Conservation (phyloP, 2,329 filamentous ascomycete genomes). For the Fusarium armeniacum region DNA sequence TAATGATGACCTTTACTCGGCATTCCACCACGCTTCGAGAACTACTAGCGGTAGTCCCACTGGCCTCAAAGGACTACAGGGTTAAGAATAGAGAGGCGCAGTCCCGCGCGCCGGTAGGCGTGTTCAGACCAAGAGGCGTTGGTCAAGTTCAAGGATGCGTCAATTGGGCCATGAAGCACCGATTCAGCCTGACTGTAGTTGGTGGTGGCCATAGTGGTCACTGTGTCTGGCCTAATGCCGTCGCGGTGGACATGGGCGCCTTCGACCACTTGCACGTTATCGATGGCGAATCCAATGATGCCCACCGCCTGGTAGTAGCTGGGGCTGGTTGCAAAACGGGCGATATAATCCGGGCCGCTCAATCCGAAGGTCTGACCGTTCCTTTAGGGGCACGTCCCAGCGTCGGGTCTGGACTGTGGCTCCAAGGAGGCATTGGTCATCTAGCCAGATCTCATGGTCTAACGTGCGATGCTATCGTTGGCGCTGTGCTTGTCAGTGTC, state of each 20-base stretch:
- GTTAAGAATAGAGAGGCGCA: constrained; percentile 69
- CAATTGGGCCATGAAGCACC: constrained; percentile 66
- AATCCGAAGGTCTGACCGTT: constrained; percentile 65
- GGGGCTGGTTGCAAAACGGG: constrained; percentile 69
- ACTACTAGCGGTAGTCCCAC: constrained; percentile 59
- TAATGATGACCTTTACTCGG: constrained; percentile 66
- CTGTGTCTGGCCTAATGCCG: constrained; percentile 65
- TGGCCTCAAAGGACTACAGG: constrained; percentile 41
- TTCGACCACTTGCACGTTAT: constrained; percentile 66
- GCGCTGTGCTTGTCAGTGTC: constrained; percentile 70
- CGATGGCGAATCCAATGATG: constrained; percentile 19
- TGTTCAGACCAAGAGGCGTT: constrained; percentile 62
- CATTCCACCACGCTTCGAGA: constrained; percentile 61
- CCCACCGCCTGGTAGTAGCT: constrained; percentile 60
- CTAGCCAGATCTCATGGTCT: constrained; percentile 69
- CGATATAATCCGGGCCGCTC: constrained; percentile 65
- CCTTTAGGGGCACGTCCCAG: constrained; percentile 73
- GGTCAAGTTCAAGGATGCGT: constrained; percentile 68
- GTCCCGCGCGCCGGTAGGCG: constrained; percentile 58
- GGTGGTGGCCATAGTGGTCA: constrained; percentile 73
- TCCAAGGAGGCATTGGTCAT: constrained; percentile 76
- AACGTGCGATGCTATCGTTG: constrained; percentile 71
- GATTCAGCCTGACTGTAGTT: constrained; percentile 63
- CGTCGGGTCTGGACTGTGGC: constrained; percentile 73
- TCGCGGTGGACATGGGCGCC: constrained; percentile 70